Percentiles rank a stretch among this genome's conserved stretches.
These are phyloP conservation scores for Monosporascus sp. DNA, from an alignment of 2,329 filamentous ascomycete genomes.

Conservation along the genomic window DNA sequence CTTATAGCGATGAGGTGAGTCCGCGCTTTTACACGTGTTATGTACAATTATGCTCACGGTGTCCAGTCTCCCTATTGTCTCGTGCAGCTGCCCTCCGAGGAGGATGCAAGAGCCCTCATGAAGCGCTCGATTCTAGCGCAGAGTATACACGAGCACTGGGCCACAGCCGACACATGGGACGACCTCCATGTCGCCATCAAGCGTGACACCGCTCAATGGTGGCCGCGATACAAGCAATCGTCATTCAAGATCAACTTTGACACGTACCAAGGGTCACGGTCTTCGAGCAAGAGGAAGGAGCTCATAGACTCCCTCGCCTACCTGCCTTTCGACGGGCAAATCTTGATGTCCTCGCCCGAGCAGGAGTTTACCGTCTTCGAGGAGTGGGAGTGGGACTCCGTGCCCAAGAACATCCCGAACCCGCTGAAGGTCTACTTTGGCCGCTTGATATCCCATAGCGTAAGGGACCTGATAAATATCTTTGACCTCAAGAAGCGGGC, in stretches of 20 bases:
- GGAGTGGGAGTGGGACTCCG: slow-evolving; percentile 60
- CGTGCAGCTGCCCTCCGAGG: slow-evolving; percentile 60
- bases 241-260: slow-evolving; percentile 86
- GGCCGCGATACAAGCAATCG: slow-evolving; percentile 56
- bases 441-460: slow-evolving; percentile 61
- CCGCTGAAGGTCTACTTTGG: slow-evolving; percentile 66
- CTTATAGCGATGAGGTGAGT: slow-evolving; percentile 68
- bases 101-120: slow-evolving; percentile 62
- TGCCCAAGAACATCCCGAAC: slow-evolving; percentile 41
- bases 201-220: slow-evolving; percentile 54
- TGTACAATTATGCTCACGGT: slow-evolving; percentile 13
- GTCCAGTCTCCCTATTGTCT: slow-evolving; percentile 80
- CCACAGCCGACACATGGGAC: slow-evolving; percentile 59
- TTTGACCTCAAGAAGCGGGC: slow-evolving; percentile 89
- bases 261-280: slow-evolving; percentile 70
- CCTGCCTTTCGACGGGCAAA: slow-evolving; percentile 70
- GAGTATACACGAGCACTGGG: slow-evolving; percentile 88
- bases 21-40: background rate
- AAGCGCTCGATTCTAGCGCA: slow-evolving; percentile 75
- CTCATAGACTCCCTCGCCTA: slow-evolving; percentile 82
- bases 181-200: slow-evolving; percentile 64
- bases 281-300: slow-evolving; percentile 55
- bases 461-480: slow-evolving; percentile 61
- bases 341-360: slow-evolving; percentile 69
- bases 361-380: slow-evolving; percentile 78